Conservation (phyloP, 306 rosid genomes). For the Cicer chorassanicum region DNA sequence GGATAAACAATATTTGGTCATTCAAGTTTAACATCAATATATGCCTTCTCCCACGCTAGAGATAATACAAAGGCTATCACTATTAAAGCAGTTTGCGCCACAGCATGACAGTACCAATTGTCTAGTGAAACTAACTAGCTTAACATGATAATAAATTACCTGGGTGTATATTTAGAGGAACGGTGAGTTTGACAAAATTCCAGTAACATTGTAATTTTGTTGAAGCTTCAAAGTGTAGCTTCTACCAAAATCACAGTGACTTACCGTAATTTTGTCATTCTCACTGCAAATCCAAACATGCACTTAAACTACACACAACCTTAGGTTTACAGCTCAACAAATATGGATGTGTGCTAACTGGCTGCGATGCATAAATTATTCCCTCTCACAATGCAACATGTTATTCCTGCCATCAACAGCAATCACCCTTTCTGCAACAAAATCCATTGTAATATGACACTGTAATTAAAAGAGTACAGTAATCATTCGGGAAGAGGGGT, state of each 20-base stretch:
- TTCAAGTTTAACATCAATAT: slow-evolving; percentile 34
- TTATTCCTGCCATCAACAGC: slow-evolving; percentile 41
- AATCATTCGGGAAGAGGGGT: background rate
- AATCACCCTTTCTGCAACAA: slow-evolving; percentile 39
- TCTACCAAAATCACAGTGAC: too few species aligned
- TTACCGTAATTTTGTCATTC: too few species aligned
- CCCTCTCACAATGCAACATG: slow-evolving; percentile 19
- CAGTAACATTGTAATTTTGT: too few species aligned
- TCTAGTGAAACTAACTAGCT: slow-evolving; percentile 33
- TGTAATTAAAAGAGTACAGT: background rate
- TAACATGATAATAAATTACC: background rate
- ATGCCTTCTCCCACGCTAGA: slow-evolving; percentile 22
- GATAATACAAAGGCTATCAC: background rate
- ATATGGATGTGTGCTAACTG: slow-evolving; percentile 16
- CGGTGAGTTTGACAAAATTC: too few species aligned
- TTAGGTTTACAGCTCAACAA: background rate
- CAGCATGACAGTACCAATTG: slow-evolving; percentile 10
- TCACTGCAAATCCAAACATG: too few species aligned
- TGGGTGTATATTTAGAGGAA: too few species aligned
- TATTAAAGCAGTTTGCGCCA: slow-evolving; percentile 22
- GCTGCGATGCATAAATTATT: slow-evolving; percentile 28
- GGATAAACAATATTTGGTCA: background rate
- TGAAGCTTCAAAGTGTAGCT: too few species aligned
- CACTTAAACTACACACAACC: slow-evolving; percentile 2
- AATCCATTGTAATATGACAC: slow-evolving; percentile 15